Conservation (phyloP, 345 rosid species). For the Populus alba region DNA sequence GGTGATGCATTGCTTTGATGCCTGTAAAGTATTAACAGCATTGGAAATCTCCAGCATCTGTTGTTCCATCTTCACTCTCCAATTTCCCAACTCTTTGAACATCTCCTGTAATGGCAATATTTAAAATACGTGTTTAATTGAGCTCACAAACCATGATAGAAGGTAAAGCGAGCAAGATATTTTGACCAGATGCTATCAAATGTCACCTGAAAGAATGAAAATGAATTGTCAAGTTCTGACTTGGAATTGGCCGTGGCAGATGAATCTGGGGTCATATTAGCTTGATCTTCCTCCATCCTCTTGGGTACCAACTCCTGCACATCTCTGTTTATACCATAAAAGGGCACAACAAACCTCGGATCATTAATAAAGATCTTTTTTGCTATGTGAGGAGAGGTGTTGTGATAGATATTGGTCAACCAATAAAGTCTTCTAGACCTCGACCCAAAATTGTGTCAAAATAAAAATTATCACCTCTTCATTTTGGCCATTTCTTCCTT, state of each 20-base stretch:
- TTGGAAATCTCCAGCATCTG: conserved; percentile 62
- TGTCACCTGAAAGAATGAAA: conserved; percentile 58
- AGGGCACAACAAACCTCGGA: not conserved
- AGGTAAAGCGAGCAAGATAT: not conserved
- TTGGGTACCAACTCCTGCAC: conserved; percentile 45
- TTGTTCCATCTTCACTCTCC: conserved; percentile 80
- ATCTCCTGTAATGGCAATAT: conserved; percentile 48
- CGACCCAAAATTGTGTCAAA: not conserved
- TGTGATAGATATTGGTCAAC: not conserved
- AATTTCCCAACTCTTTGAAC: conserved; percentile 60
- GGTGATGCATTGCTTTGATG: conserved; percentile 32
- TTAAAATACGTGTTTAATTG: not conserved
- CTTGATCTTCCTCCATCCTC: conserved; percentile 50
- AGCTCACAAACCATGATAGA: not conserved
- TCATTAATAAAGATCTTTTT: not conserved
- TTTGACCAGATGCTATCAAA: not conserved
- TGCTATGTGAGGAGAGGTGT: not conserved
- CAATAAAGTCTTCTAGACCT: not conserved
- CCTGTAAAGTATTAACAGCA: conserved; percentile 50
- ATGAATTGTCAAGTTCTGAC: conserved; percentile 49
- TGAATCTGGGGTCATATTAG: conserved; percentile 63
- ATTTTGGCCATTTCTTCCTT: conserved; percentile 55
- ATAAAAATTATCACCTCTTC: conserved; percentile 42
- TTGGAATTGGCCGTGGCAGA: conserved; percentile 51
- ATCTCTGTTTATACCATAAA: conserved; percentile 46